These are phyloP conservation scores for Pelargonium citronellum DNA, from an alignment of 441 rosid species.

Conservation along the genomic window DNA sequence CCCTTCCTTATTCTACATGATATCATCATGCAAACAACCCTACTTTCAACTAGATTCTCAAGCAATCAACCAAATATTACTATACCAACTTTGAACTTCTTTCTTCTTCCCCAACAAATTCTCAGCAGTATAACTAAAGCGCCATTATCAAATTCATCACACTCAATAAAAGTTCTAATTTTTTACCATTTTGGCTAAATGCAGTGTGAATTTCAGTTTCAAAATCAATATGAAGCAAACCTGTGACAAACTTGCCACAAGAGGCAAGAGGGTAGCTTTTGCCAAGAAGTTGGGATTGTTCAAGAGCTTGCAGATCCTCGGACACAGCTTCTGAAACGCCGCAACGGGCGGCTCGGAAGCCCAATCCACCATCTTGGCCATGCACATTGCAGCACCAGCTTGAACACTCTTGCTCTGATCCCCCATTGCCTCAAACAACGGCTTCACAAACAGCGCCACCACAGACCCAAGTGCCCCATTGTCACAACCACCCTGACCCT, in stretches of 20 bases:
- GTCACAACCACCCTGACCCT: conserved; percentile 38
- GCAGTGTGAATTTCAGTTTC: too few relatives aligned
- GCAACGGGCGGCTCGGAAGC: conserved; percentile 48
- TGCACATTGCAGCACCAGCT: conserved; percentile 76
- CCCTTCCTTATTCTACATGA: too few relatives aligned
- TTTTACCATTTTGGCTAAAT: too few relatives aligned
- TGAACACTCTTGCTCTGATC: conserved; percentile 90
- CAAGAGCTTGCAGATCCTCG: conserved; percentile 80
- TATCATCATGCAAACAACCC: too few relatives aligned
- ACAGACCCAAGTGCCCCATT: conserved; percentile 33
- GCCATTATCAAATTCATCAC: too few relatives aligned
- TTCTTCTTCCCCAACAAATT: too few relatives aligned
- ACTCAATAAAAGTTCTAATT: too few relatives aligned
- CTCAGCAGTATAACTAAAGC: too few relatives aligned
- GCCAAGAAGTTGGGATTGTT: conserved; percentile 74
- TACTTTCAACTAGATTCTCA: too few relatives aligned
- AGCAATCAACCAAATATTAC: too few relatives aligned
- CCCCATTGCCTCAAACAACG: conserved; percentile 88
- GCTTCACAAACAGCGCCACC: conserved; percentile 72
- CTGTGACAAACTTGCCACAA: conserved; percentile 76
- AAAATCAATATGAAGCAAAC: conserved; percentile 27
- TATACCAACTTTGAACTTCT: too few relatives aligned
- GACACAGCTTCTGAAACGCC: conserved; percentile 73
- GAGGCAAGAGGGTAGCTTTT: conserved; percentile 72
- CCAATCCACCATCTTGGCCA: conserved; percentile 85